Evolutionary conservation across 257 asterid genomes (phyloP).

Genomic region (Solanum clarkiae): DNA sequence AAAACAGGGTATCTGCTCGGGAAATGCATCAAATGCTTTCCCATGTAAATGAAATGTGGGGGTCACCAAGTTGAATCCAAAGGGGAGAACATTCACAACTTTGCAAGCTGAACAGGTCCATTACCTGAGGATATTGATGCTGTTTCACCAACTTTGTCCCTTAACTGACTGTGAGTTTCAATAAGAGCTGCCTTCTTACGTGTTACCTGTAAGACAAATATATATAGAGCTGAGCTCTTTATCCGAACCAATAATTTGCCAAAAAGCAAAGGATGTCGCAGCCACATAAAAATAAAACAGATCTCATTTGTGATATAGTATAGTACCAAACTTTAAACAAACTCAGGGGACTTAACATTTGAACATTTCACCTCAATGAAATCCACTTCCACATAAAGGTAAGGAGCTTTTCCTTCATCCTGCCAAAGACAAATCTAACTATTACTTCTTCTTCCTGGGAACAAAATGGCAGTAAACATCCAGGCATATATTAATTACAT

Average conservation of each 20-base stretch:
- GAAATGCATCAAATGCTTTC: not conserved
- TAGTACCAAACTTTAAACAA: not conserved
- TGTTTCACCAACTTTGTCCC: slow-evolving; percentile 66
- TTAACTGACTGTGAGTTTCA: slow-evolving; percentile 52
- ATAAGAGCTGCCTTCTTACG: slow-evolving; percentile 83
- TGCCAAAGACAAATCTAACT: slow-evolving; percentile 25
- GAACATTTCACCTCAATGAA: slow-evolving; percentile 63
- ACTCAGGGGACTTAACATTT: not conserved
- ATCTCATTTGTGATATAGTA: not conserved
- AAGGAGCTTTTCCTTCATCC: slow-evolving; percentile 93
- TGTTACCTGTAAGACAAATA: slow-evolving; percentile 47
- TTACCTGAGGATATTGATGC: slow-evolving; percentile 74
- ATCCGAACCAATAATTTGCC: not conserved
- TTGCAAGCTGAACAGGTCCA: not conserved
- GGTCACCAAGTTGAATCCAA: not conserved
- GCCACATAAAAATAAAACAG: not conserved
- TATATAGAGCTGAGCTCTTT: not conserved
- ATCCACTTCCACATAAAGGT: slow-evolving; percentile 81
- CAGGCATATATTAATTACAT: not conserved
- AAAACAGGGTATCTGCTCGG: not conserved
- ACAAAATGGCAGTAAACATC: not conserved
- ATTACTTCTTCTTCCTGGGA: not conserved
- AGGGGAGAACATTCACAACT: not conserved
- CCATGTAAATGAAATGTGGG: not conserved
- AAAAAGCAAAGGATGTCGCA: not conserved